Evolutionary conservation across 495 filamentous ascomycete genomes (phyloP).

Genomic region (Tuber umbilicatum): DNA sequence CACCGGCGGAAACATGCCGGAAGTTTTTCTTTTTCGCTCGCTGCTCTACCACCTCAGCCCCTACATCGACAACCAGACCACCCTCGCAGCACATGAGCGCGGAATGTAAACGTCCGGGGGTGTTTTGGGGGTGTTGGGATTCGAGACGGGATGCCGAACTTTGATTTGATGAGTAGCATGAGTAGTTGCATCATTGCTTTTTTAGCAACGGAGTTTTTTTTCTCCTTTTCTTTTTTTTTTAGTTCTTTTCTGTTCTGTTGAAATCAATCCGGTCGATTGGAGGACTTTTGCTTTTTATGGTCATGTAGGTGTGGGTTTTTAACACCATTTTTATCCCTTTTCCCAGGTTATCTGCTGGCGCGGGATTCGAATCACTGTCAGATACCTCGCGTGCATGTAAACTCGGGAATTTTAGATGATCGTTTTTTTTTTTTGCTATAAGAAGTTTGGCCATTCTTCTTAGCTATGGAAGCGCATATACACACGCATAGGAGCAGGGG

Average conservation of each 20-base stretch:
- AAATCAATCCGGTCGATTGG: background rate
- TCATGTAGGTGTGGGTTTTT: slow-evolving; percentile 19
- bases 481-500: background rate
- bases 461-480: background rate
- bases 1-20: slow-evolving; percentile 27
- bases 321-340: slow-evolving; percentile 6
- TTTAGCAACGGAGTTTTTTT: background rate
- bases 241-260: background rate
- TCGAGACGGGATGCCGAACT: slow-evolving; percentile 18
- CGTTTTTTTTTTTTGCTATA: background rate
- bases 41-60: slow-evolving; percentile 16
- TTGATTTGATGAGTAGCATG: slow-evolving; percentile 4
- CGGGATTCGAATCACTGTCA: background rate
- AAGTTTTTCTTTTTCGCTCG: slow-evolving; percentile 20
- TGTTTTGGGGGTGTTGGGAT: slow-evolving; percentile 22
- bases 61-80: slow-evolving; percentile 7
- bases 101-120: slow-evolving; percentile 15
- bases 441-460: slow-evolving; percentile 5
- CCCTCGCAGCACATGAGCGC: slow-evolving; percentile 1
- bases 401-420: background rate
- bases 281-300: background rate
- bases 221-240: slow-evolving; percentile 15
- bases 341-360: background rate
- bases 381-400: background rate
- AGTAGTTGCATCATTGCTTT: background rate